phyloP scores from a whole-genome alignment of 768 basidiomycete genomes.

The Cantharellus anzutake region DNA sequence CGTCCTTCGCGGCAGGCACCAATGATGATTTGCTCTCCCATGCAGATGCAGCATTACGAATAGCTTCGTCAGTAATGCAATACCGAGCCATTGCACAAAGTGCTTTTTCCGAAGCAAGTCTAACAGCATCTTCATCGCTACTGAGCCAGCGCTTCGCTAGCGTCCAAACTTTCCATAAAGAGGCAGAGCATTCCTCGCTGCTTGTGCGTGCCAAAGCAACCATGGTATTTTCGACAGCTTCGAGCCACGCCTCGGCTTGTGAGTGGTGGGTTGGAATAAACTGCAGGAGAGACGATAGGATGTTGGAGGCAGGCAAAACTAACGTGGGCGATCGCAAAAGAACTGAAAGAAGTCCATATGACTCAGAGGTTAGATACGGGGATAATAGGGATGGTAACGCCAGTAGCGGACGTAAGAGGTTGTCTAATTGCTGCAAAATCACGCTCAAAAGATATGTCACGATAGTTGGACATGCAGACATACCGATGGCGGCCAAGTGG shows the following conservation, averaged over 20 bases:
- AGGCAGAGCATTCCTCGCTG: constrained; percentile 28
- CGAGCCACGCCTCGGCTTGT: constrained; percentile 60
- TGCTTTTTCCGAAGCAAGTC: constrained; percentile 44
- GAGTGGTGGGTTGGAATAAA: constrained; percentile 46
- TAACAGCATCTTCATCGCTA: constrained; percentile 36
- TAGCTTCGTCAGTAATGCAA: constrained; percentile 50
- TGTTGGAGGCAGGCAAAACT: constrained; percentile 25
- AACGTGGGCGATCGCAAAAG: constrained; percentile 27
- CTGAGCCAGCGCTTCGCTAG: constrained; percentile 62
- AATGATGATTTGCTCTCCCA: neutral
- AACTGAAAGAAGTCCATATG: constrained; percentile 72
- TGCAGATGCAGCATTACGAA: constrained; percentile 16
- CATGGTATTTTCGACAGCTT: constrained; percentile 54
- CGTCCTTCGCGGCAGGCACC: neutral
- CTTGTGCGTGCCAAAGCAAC: constrained; percentile 38
- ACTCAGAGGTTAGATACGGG: constrained; percentile 72
- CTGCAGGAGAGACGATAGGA: constrained; percentile 48
- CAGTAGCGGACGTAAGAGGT: constrained; percentile 52
- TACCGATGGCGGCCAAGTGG: constrained; percentile 24
- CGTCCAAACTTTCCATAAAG: constrained; percentile 53
- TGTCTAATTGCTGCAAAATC: constrained; percentile 39
- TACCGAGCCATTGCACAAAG: constrained; percentile 39
- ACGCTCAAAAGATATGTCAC: constrained; percentile 19
- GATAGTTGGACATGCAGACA: constrained; percentile 40
- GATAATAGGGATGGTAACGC: constrained; percentile 73